Percentiles rank a stretch among this genome's conserved stretches.
Conservation (phyloP, 163 green algal genomes). For the Prototheca cutis region DNA sequence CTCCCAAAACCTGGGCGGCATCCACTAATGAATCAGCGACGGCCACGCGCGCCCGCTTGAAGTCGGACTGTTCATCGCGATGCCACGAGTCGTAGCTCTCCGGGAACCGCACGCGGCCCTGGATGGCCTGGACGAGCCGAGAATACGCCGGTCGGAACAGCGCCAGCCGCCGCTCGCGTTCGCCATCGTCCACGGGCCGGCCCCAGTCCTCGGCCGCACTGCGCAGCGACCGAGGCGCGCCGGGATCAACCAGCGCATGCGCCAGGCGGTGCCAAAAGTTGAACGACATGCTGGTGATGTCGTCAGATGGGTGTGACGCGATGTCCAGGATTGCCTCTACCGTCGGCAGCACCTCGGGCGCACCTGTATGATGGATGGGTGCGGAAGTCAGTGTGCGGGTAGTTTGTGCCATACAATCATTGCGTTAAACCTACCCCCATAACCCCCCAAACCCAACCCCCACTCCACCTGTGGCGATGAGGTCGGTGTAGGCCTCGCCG, state of each 20-base stretch:
- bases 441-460: too few species aligned
- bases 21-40: constrained; percentile 60
- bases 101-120: constrained; percentile 41
- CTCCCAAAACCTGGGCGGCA: constrained; percentile 54
- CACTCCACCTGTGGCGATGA: constrained; percentile 51
- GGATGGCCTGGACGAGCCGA: constrained; percentile 46
- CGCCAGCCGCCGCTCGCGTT: constrained; percentile 32
- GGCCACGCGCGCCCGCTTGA: constrained; percentile 39
- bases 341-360: constrained; percentile 37
- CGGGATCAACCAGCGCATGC: constrained; percentile 25
- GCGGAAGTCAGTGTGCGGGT: too few species aligned
- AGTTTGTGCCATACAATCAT: too few species aligned
- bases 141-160: constrained; percentile 58
- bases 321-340: constrained; percentile 85
- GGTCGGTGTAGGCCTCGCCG: constrained; percentile 72
- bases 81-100: constrained; percentile 33
- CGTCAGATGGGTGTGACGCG: constrained; percentile 60
- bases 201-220: constrained; percentile 6
- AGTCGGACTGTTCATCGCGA: constrained; percentile 60
- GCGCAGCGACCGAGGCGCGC: constrained; percentile 12
- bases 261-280: constrained; percentile 85
- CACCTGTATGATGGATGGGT: constrained; percentile 7
- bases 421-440: too few species aligned
- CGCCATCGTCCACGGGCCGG: constrained; percentile 12
- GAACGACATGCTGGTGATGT: constrained; percentile 73